These are phyloP conservation scores for Lachnellula hyalina DNA, from an alignment of 2,329 filamentous ascomycete species.

Conservation along the genomic window DNA sequence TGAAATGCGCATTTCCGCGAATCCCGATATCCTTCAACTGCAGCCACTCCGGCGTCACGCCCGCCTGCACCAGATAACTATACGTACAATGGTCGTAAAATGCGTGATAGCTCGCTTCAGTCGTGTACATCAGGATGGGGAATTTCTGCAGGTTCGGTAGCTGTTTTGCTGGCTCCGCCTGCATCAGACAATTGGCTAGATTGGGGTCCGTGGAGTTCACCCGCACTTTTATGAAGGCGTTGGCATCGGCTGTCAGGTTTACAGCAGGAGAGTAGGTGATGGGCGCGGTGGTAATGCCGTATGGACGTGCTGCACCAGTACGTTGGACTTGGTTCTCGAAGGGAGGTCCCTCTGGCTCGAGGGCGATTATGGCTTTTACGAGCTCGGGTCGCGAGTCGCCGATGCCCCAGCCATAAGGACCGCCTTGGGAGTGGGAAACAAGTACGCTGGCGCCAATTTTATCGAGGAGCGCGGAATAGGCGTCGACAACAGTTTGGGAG, in stretches of 20 bases:
- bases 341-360: conserved; percentile 45
- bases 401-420: conserved; percentile 37
- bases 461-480: conserved; percentile 34
- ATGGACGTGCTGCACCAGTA: conserved; percentile 32
- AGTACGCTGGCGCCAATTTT: conserved; percentile 22
- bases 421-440: conserved; percentile 40
- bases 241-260: conserved; percentile 31
- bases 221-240: conserved; percentile 30
- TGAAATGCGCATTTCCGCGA: conserved; percentile 43
- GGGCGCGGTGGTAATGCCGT: conserved; percentile 44
- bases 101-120: conserved; percentile 41
- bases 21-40: conserved; percentile 36
- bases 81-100: conserved; percentile 42
- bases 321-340: conserved; percentile 40
- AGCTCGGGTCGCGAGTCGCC: conserved; percentile 39
- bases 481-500: conserved; percentile 35
- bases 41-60: conserved; percentile 33
- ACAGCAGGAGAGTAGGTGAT: conserved; percentile 43
- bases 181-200: conserved; percentile 29
- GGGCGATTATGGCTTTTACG: conserved; percentile 37
- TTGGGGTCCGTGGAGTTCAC: conserved; percentile 18
- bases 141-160: conserved; percentile 34
- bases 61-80: conserved; percentile 39
- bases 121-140: conserved; percentile 37
- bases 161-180: conserved; percentile 33